phyloP scores from a whole-genome alignment of 306 rosid genomes.

The Vigna hirtella region DNA sequence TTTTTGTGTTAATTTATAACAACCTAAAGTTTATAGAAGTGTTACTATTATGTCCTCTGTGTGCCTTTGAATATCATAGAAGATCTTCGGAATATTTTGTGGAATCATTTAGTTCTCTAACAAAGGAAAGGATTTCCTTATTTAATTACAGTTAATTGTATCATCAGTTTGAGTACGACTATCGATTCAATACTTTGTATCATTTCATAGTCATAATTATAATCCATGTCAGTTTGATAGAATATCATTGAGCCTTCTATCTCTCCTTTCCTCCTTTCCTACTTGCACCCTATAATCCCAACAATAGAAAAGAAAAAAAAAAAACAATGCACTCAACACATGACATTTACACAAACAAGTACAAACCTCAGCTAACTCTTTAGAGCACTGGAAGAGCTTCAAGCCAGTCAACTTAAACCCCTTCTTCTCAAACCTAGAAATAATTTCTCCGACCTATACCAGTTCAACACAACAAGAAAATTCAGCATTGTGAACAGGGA shows the following conservation, averaged over 20 bases:
- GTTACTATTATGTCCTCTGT: background rate
- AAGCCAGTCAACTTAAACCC: constrained; percentile 93
- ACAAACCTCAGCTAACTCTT: constrained; percentile 92
- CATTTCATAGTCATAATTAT: background rate
- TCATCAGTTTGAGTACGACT: background rate
- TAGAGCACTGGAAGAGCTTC: constrained; percentile 92
- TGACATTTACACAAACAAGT: constrained; percentile 29
- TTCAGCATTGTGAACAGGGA: background rate
- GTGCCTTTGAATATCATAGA: background rate
- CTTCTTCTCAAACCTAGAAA: constrained; percentile 93
- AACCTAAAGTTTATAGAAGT: background rate
- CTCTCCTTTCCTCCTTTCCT: constrained; percentile 4
- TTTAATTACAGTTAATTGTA: background rate
- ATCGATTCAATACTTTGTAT: background rate
- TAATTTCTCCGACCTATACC: constrained; percentile 92
- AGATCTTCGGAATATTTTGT: background rate
- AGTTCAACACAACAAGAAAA: constrained; percentile 37
- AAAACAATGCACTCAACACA: background rate
- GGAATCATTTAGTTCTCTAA: constrained; percentile 8
- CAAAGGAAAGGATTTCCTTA: background rate
- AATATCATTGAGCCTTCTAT: background rate
- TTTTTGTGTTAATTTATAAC: background rate
- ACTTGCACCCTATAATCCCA: constrained; percentile 9
- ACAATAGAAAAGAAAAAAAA: background rate
- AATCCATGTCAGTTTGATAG: background rate